Conservation (phyloP, 78 protist species). For the Dictyostelium capitatum region DNA sequence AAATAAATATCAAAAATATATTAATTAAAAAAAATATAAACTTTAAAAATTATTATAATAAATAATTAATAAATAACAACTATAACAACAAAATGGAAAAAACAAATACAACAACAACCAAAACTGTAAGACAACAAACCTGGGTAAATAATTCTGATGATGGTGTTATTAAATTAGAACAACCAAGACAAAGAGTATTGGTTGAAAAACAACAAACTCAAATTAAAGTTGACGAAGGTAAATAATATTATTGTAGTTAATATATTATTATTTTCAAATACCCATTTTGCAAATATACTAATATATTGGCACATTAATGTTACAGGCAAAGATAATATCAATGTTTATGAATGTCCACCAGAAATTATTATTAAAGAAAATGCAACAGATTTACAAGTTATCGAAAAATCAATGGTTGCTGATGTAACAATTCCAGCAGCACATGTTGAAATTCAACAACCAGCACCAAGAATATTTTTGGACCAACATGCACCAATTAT, state of each 20-base stretch:
- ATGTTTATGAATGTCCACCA: constrained; percentile 51
- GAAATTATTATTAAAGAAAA: constrained; percentile 55
- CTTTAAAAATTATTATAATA: no score
- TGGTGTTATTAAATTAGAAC: constrained; percentile 75
- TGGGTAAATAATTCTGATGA: constrained; percentile 13
- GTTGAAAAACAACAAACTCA: constrained; percentile 78
- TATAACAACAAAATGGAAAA: not conserved
- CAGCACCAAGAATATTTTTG: constrained; percentile 70
- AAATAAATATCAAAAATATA: not conserved
- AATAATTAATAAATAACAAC: not conserved
- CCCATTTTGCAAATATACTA: no score
- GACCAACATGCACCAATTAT: constrained; percentile 81
- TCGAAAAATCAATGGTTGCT: constrained; percentile 36
- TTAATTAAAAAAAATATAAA: not conserved
- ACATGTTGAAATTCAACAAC: constrained; percentile 73
- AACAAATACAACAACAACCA: not conserved
- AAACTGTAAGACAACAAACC: not conserved
- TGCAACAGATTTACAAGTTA: constrained; percentile 36
- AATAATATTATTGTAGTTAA: not conserved
- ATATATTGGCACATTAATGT: no score
- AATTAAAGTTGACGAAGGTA: constrained; percentile 59
- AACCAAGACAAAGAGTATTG: constrained; percentile 73
- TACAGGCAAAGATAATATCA: constrained; percentile 41
- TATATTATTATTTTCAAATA: not conserved
- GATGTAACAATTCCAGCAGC: constrained; percentile 68